These are phyloP conservation scores for Corniculantispora saksenae DNA, from an alignment of 2,329 filamentous ascomycete species.

Conservation along the genomic window DNA sequence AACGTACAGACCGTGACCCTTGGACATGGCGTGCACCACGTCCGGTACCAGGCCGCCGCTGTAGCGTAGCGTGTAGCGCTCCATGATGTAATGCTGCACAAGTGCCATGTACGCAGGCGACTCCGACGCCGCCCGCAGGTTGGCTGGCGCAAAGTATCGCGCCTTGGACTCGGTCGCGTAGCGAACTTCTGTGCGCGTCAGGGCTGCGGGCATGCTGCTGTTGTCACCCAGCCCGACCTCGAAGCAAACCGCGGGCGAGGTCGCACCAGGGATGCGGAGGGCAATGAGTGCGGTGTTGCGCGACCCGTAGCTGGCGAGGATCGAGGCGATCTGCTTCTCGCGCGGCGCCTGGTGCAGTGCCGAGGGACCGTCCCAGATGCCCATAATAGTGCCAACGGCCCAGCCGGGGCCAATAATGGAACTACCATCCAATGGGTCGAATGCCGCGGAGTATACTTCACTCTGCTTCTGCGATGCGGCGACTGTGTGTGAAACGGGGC, in stretches of 20 bases:
- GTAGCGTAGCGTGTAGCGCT: constrained; percentile 61
- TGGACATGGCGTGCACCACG: constrained; percentile 58
- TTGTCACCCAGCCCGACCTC: constrained; percentile 48
- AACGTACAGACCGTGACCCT: constrained; percentile 63
- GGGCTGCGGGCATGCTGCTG: constrained; percentile 30
- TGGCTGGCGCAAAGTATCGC: constrained; percentile 63
- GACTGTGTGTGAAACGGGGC: constrained; percentile 26
- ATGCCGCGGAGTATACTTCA: constrained; percentile 59
- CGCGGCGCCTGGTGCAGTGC: constrained; percentile 44
- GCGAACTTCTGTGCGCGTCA: constrained; percentile 44
- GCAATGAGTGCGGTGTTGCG: constrained; percentile 58
- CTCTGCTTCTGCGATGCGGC: neutral
- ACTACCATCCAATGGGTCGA: constrained; percentile 65
- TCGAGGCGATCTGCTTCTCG: constrained; percentile 46
- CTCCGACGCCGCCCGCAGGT: constrained; percentile 58
- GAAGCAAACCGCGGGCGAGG: constrained; percentile 41
- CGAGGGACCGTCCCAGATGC: constrained; percentile 55
- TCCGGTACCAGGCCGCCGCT: constrained; percentile 63
- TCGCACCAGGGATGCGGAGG: constrained; percentile 45
- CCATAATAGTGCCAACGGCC: constrained; percentile 61
- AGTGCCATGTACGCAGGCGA: constrained; percentile 50
- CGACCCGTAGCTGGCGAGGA: constrained; percentile 57
- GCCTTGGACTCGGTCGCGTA: constrained; percentile 44
- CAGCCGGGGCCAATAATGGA: constrained; percentile 61
- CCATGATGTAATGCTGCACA: constrained; percentile 49